Percentiles rank a stretch among this genome's conserved stretches.
Evolutionary conservation across 257 asterid species (phyloP).

Genomic region (Solanum virginianum): DNA sequence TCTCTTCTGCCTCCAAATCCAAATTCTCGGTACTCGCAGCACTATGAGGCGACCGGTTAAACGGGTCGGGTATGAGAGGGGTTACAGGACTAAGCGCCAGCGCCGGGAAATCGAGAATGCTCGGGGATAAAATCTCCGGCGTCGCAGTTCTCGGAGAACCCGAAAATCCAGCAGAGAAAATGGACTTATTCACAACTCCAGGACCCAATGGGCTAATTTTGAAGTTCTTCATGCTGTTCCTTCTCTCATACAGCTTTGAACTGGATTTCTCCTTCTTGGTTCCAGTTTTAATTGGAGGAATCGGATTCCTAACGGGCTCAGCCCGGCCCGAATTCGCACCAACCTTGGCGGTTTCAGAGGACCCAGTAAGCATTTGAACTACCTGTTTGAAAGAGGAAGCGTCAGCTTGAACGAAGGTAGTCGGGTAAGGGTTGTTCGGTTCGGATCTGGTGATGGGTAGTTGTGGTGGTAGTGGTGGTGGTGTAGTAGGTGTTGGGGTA

Average conservation of each 20-base stretch:
- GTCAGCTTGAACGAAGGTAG: constrained; percentile 97
- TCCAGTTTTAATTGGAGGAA: constrained; percentile 65
- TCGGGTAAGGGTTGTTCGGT: constrained; percentile 74
- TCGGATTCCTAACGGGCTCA: constrained; percentile 33
- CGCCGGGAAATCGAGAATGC: constrained; percentile 82
- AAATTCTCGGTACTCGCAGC: constrained; percentile 10
- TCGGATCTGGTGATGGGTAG: constrained; percentile 81
- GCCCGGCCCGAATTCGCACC: constrained; percentile 25
- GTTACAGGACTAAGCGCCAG: constrained; percentile 86
- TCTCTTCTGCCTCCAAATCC: constrained; percentile 61
- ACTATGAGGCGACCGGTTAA: constrained; percentile 26
- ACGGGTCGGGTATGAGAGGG: constrained; percentile 82
- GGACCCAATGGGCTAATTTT: constrained; percentile 62
- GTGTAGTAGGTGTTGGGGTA: constrained; percentile 3
- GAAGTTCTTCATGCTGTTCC: constrained; percentile 74
- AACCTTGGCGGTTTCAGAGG: constrained; percentile 38
- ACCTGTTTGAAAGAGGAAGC: constrained; percentile 84
- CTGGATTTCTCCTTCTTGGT: constrained; percentile 55
- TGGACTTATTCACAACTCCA: constrained; percentile 14
- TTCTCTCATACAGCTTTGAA: constrained; percentile 69
- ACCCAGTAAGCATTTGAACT: constrained; percentile 89
- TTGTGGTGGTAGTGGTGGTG: constrained; percentile 31
- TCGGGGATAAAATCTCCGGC: constrained; percentile 64
- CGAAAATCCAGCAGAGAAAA: constrained; percentile 21
- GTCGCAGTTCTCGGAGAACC: constrained; percentile 56